phyloP scores from a whole-genome alignment of 805 yeast species.

The Saccharomycopsis sp. region DNA sequence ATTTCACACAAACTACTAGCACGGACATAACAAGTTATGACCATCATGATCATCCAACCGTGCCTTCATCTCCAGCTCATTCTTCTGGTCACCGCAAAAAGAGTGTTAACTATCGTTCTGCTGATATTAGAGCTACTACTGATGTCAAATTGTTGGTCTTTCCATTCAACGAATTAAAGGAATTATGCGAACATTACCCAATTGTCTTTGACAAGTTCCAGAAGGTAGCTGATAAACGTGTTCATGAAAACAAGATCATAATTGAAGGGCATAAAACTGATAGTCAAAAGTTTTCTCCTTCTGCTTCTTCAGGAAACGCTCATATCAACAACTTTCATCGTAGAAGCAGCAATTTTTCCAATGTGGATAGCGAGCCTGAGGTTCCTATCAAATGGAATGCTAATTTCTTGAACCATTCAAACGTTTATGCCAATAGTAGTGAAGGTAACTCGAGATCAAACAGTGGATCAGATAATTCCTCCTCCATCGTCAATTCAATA shows the following conservation, averaged over 20 bases:
- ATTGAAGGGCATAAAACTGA: conserved; percentile 14
- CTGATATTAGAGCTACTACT: conserved; percentile 56
- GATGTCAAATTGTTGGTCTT: conserved; percentile 56
- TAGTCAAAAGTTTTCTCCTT: not conserved
- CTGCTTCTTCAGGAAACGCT: not conserved
- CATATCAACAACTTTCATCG: not conserved
- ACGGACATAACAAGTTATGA: not conserved
- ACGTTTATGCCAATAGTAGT: not conserved
- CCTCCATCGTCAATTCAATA: not conserved
- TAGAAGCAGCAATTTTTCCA: not conserved
- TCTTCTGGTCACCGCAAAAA: not conserved
- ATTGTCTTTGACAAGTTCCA: conserved; percentile 52
- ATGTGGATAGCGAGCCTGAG: not conserved
- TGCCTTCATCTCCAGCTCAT: not conserved
- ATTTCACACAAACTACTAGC: conserved; percentile 16
- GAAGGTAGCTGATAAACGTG: conserved; percentile 51
- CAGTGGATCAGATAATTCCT: not conserved
- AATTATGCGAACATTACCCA: conserved; percentile 54
- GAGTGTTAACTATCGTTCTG: conserved; percentile 37
- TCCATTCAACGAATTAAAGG: conserved; percentile 46
- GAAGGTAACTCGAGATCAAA: not conserved
- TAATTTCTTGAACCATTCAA: conserved; percentile 8
- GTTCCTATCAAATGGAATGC: conserved; percentile 14
- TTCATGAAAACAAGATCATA: conserved; percentile 26
- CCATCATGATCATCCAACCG: not conserved